Base-by-base conservation (phyloP, 805 yeast species). In the Metschnikowia cerradonensis region DNA sequence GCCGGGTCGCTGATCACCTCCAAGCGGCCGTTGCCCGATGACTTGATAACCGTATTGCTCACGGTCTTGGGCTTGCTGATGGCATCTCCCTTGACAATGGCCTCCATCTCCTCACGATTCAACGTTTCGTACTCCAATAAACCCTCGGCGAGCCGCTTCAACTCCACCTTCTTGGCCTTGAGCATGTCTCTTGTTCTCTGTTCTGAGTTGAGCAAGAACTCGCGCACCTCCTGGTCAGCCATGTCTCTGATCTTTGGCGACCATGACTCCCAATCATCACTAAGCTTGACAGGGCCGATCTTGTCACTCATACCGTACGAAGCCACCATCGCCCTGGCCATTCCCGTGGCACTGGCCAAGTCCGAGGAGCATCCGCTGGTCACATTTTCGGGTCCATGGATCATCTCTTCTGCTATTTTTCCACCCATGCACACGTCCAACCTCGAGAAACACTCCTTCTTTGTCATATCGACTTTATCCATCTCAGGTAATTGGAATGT, bases 391-490 rank as follows among this genome's bases (percentile, higher is more conserved):
- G 84, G 79, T 1, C 99, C 99, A 64, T 89, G 88, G 45, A 88
- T 78, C 77, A 89, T 75, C 66, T 92, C 97, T 74, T 94, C 99
- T 31, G 99, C 99, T 52, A 90, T 84, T 67, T 91, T 91, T 56
- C 99, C 99, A 53, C 99, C 99, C 99, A 94, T 94, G 67, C 97
- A 90, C 45, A 94, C 99, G 67, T 94, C 99, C 58, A 94, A 71
- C 56, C 96, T 77, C 0, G 98, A 97, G 56, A 86, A 77, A 67
- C 97, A 88, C 70, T 94, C 98, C 53, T 78, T 82, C 66, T 81
- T 87, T 32, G 97, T 90, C 70, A 88, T 87, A 64, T 92, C 98
- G 54, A 88, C 90, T 73, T 94, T 92, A 72, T 94, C 99, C 92
- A 91, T 90, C 67, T 94, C 98, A 3, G 99, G 99, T 58, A 94